phyloP scores from a whole-genome alignment of 2,329 filamentous ascomycete species.

The Monilinia vaccinii-corymbosi region DNA sequence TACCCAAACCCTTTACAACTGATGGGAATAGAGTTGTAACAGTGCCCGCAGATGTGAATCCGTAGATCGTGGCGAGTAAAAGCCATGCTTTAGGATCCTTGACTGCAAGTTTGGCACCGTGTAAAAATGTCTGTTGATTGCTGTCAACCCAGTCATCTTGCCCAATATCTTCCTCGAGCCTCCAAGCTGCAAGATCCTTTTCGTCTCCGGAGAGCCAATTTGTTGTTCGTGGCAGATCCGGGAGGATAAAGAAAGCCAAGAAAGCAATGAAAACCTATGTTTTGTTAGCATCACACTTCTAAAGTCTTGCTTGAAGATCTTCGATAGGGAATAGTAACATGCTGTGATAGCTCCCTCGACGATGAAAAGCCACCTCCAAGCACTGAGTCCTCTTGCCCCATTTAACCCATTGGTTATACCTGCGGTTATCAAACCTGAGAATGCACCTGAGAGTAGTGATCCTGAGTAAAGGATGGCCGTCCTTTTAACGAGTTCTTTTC shows the following conservation, averaged over 20 bases:
- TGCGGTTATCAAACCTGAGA: constrained; percentile 41
- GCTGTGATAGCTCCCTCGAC: constrained; percentile 36
- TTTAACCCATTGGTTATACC: constrained; percentile 39
- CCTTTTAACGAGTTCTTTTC: constrained; percentile 36
- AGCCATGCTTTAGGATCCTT: constrained; percentile 9
- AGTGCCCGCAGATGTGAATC: constrained; percentile 12
- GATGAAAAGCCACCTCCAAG: constrained; percentile 47
- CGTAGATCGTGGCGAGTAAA: constrained; percentile 3
- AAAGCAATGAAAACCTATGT: background rate
- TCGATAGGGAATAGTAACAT: background rate
- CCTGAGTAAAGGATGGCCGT: constrained; percentile 40
- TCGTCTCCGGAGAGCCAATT: constrained; percentile 41
- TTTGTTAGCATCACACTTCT: background rate
- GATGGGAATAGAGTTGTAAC: constrained; percentile 28
- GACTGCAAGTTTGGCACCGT: constrained; percentile 2
- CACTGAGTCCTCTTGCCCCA: constrained; percentile 37
- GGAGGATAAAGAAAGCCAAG: constrained; percentile 32
- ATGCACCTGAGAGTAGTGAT: constrained; percentile 37
- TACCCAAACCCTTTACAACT: constrained; percentile 1
- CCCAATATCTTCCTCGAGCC: constrained; percentile 11
- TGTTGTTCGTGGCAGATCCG: constrained; percentile 45
- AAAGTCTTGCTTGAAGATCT: background rate
- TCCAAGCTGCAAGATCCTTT: constrained; percentile 32
- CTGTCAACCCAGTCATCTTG: constrained; percentile 11
- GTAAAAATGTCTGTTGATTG: constrained; percentile 4